phyloP scores from a whole-genome alignment of 345 rosid species.

The Pelargonium nanum region DNA sequence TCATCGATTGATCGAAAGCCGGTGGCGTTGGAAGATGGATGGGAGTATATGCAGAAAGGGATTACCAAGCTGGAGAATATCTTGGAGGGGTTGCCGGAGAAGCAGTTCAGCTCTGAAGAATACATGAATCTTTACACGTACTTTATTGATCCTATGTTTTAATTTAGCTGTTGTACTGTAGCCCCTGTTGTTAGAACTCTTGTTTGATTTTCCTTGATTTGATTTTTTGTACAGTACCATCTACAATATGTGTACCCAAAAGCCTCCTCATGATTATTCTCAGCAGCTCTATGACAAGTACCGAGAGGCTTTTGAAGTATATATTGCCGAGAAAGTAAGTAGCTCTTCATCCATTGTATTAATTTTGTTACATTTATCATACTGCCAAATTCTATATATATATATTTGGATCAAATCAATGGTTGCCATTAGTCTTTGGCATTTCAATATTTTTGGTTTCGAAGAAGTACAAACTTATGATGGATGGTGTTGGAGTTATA shows the following conservation, averaged over 20 bases:
- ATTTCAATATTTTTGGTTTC: too few species aligned
- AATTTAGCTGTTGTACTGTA: too few species aligned
- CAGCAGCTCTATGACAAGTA: conserved; percentile 61
- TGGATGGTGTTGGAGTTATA: background rate
- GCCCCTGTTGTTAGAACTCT: too few species aligned
- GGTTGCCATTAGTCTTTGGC: too few species aligned
- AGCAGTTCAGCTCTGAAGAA: conserved; percentile 44
- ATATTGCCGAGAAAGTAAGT: conserved; percentile 39
- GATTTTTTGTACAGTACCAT: conserved; percentile 33
- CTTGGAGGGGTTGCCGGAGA: conserved; percentile 44
- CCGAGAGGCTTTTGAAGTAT: conserved; percentile 43
- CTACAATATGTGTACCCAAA: conserved; percentile 65
- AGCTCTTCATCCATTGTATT: background rate
- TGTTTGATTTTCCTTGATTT: conserved; percentile 9
- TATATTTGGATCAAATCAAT: background rate
- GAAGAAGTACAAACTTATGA: too few species aligned
- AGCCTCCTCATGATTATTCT: conserved; percentile 55
- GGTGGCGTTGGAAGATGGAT: conserved; percentile 44
- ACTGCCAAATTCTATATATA: too few species aligned
- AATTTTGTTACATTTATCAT: too few species aligned
- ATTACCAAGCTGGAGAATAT: conserved; percentile 47
- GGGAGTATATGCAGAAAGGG: conserved; percentile 57
- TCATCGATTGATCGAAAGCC: conserved; percentile 31
- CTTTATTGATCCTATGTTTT: background rate
- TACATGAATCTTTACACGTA: conserved; percentile 67